Evolutionary conservation across 805 yeast species (phyloP).

Genomic region (Ogataea kodamae): DNA sequence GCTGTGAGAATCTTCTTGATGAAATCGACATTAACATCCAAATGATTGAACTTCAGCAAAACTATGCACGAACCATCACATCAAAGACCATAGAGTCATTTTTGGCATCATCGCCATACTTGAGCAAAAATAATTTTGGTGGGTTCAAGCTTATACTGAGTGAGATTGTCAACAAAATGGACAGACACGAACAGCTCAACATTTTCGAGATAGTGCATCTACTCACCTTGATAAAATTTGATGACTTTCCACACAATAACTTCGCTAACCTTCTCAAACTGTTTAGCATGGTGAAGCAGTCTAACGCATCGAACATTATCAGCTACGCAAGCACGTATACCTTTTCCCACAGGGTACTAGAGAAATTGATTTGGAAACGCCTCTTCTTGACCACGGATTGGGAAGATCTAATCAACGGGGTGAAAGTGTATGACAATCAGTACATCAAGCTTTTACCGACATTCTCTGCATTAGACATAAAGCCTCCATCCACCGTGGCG

Average conservation of each 20-base stretch:
- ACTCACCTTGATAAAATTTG: conserved; percentile 41
- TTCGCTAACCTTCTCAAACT: conserved; percentile 50
- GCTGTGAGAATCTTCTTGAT: conserved; percentile 27
- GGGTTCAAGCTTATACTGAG: conserved; percentile 15
- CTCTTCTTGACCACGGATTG: conserved; percentile 54
- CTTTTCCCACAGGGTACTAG: conserved; percentile 17
- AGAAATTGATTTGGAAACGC: conserved; percentile 54
- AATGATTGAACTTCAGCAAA: conserved; percentile 23
- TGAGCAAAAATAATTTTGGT: conserved; percentile 20
- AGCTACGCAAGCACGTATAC: conserved; percentile 7
- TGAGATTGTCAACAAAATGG: conserved; percentile 30
- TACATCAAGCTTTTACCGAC: conserved; percentile 16
- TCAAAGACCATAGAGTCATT: conserved; percentile 21
- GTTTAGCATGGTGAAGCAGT: conserved; percentile 39
- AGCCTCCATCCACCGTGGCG: conserved; percentile 8
- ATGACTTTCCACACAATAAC: conserved; percentile 46
- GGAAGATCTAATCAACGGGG: conserved; percentile 32
- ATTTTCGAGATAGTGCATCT: conserved; percentile 49
- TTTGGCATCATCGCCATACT: conserved; percentile 23
- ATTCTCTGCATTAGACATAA: conserved; percentile 10
- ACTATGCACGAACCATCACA: conserved; percentile 31
- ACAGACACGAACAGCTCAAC: conserved; percentile 38
- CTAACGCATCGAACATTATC: conserved; percentile 19
- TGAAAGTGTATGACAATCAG: conserved; percentile 13
- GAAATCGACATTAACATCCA: conserved; percentile 45